Conservation (phyloP, 441 rosid species). For the Hura crepitans region DNA sequence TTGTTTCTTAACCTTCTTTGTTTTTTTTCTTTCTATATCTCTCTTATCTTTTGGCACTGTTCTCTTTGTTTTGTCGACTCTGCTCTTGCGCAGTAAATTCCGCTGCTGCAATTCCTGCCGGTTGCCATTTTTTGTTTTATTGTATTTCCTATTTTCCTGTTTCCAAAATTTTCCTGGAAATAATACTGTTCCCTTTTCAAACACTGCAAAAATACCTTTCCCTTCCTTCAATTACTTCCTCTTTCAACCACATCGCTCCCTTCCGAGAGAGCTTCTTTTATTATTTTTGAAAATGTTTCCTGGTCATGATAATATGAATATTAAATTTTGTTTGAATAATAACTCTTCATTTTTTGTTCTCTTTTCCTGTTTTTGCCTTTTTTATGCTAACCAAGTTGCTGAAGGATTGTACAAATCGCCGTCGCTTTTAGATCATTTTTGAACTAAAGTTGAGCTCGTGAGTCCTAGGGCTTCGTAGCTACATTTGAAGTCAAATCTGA, state of each 20-base stretch:
- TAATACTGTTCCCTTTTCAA: constrained; percentile 11
- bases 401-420: constrained; percentile 23
- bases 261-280: background rate
- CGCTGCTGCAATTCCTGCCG: constrained; percentile 14
- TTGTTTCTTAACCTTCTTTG: constrained; percentile 29
- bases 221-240: constrained; percentile 16
- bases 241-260: constrained; percentile 12
- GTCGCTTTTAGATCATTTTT: constrained; percentile 32
- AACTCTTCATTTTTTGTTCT: background rate
- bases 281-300: background rate
- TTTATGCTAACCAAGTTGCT: constrained; percentile 16
- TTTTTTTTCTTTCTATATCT: constrained; percentile 8
- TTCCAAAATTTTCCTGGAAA: constrained; percentile 22
- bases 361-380: constrained; percentile 16
- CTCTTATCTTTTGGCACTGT: constrained; percentile 17
- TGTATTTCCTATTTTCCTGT: background rate
- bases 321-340: background rate
- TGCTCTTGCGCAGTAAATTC: constrained; percentile 20
- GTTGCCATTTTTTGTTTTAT: background rate
- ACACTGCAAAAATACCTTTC: constrained; percentile 10
- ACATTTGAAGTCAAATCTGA: constrained; percentile 29
- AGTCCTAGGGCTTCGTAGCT: constrained; percentile 14
- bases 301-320: background rate
- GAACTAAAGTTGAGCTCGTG: constrained; percentile 21
- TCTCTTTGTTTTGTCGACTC: constrained; percentile 28